Evolutionary conservation across 768 basidiomycete genomes (phyloP), one percentile per base, ranked within the genome.

Genomic region (Coprinopsis strossmayeri): DNA sequence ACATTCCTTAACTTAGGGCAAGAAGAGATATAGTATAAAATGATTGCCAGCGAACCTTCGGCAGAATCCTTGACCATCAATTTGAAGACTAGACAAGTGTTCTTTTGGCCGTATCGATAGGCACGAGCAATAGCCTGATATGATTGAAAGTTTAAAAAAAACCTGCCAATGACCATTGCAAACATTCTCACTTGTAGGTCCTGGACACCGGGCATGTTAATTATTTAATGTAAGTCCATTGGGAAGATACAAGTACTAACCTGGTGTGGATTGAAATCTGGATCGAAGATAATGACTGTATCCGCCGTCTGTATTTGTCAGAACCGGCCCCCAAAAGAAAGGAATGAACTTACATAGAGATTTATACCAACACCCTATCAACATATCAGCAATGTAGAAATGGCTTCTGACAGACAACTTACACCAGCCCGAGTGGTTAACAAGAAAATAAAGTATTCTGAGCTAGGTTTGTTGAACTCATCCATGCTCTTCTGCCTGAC

Each of bases 181-280:
- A n/a, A n/a, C n/a, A n/a, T n/a, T 59, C 79, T 52, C 63, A 90
- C 91, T 79, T 95, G 92, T 43, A 94, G 71, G 67, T 94, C 92
- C 85, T 42, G 23, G 18, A 13, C 10, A 9, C 18, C 10, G 17
- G 18, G 18, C 7, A 38, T 10, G 18, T 13, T 9, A 38, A 9
- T 10, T 38, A 7, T 13, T 38, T 20, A 9, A 9, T 18, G 10
- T 10, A 7, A 20, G 11, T 9, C 37, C 18, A 9, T 20, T 9
- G 37, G 10, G 37, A 12, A 38, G 18, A n/a, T n/a, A n/a, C n/a
- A n/a, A n/a, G 11, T 9, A 26, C 23, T 26, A 9, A 42, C 40
- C 74, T 87, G 87, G 66, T 96, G 92, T n/a, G 95, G 95, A 59
- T 99, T 99, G 65, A 93, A 99, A 69, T 99, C 96, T 0, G 93